Evolutionary conservation across 371 early-diverging fungal species (phyloP).

Genomic region (Umbelopsis sp.): DNA sequence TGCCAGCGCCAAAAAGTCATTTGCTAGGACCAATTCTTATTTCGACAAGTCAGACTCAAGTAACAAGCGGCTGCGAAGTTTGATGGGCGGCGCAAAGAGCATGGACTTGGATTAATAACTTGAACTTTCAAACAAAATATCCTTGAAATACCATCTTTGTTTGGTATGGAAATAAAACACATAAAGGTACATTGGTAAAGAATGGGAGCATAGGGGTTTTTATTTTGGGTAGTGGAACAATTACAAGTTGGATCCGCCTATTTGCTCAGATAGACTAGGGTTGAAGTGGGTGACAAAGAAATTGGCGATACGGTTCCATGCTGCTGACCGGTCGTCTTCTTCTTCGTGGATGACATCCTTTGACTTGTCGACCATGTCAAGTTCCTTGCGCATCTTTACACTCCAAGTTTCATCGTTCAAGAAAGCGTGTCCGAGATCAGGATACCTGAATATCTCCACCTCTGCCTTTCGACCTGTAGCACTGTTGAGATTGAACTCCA

Average conservation of each 20-base stretch:
- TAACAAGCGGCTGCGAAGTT: not conserved
- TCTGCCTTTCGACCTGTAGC: slow-evolving; percentile 25
- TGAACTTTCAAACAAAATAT: too few relatives aligned
- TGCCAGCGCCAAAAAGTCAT: not conserved
- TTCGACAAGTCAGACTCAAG: not conserved
- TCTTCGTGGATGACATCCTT: slow-evolving; percentile 36
- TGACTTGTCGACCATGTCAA: slow-evolving; percentile 40
- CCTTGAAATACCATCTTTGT: too few relatives aligned
- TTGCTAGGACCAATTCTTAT: not conserved
- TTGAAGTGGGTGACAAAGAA: slow-evolving; percentile 47
- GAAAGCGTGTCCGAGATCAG: slow-evolving; percentile 56
- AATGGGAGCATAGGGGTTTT: not conserved
- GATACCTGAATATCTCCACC: slow-evolving; percentile 43
- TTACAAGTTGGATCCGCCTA: not conserved
- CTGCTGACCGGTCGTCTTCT: slow-evolving; percentile 34
- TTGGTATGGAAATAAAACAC: too few relatives aligned
- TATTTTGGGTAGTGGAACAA: not conserved
- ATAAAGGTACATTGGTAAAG: not conserved
- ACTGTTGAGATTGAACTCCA: slow-evolving; percentile 29
- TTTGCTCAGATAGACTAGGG: not conserved
- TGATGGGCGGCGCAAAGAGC: not conserved
- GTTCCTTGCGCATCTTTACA: slow-evolving; percentile 40
- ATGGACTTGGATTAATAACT: not conserved
- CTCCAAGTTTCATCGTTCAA: slow-evolving; percentile 52
- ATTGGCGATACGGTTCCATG: slow-evolving; percentile 48